Percentiles rank a stretch among this genome's conserved stretches.
These are phyloP conservation scores for Sequoiadendron giganteum DNA, from an alignment of 75 land plant genomes.

Conservation along the genomic window DNA sequence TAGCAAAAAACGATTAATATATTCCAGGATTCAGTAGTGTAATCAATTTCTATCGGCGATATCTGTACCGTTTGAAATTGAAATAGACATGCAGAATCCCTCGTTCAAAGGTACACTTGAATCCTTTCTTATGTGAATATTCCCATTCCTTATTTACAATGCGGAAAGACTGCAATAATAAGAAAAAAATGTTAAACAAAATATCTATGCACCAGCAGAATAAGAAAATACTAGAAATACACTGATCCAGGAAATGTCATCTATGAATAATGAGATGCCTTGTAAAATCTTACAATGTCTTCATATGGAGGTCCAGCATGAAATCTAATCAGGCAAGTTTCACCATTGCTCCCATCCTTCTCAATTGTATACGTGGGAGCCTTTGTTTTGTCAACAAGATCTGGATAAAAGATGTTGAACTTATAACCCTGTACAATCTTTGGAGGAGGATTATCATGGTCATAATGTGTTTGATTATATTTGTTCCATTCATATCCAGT, in stretches of 20 bases:
- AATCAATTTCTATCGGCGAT: constrained; percentile 54
- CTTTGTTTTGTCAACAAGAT: constrained; percentile 90
- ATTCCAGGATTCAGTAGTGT: neutral
- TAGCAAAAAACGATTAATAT: neutral
- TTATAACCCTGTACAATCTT: constrained; percentile 99
- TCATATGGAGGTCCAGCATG: constrained; percentile 99
- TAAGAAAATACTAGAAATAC: neutral
- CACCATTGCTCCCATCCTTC: constrained; percentile 85
- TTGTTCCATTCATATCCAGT: constrained; percentile 99
- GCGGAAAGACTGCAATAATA: constrained; percentile 67
- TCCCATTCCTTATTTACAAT: constrained; percentile 99
- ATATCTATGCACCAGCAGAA: neutral
- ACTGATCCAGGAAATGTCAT: neutral
- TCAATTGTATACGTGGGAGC: constrained; percentile 90
- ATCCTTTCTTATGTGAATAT: constrained; percentile 98
- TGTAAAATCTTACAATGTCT: constrained; percentile 67
- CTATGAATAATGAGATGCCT: constrained; percentile 14
- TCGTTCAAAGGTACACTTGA: constrained; percentile 97
- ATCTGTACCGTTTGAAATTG: constrained; percentile 94
- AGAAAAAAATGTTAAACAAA: neutral
- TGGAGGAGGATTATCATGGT: constrained; percentile 99
- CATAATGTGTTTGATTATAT: constrained; percentile 98
- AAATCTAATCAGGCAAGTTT: constrained; percentile 93
- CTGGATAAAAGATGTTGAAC: constrained; percentile 98
- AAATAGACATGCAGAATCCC: constrained; percentile 96